These are phyloP conservation scores for Coemansia sp. DNA, from an alignment of 192 early-diverging fungal genomes.

Conservation along the genomic window DNA sequence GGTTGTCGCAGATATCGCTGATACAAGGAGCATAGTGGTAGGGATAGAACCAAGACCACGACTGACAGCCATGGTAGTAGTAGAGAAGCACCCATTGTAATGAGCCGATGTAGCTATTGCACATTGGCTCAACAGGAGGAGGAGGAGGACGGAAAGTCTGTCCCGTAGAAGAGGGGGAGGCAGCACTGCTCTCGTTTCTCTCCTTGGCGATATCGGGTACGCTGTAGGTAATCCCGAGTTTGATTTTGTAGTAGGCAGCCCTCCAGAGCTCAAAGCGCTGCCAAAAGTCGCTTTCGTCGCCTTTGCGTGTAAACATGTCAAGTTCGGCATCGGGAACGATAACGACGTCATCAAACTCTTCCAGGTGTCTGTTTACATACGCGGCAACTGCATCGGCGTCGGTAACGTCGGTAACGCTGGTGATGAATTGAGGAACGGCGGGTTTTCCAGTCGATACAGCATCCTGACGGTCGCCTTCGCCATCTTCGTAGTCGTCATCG, in stretches of 20 bases:
- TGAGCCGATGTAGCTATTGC: conserved; percentile 84
- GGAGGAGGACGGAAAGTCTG: conserved; percentile 40
- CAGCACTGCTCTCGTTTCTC: neutral
- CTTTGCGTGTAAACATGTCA: conserved; percentile 51
- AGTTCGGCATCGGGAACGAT: conserved; percentile 43
- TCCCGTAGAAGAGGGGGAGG: neutral
- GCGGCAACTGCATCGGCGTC: conserved; percentile 22
- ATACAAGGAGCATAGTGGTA: conserved; percentile 97
- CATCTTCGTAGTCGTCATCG: conserved; percentile 28
- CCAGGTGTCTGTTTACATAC: conserved; percentile 41
- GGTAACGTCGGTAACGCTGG: conserved; percentile 26
- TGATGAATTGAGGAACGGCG: conserved; percentile 58
- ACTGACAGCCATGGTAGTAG: conserved; percentile 93
- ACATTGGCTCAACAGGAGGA: conserved; percentile 56
- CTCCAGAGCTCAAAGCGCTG: conserved; percentile 78
- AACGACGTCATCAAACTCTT: conserved; percentile 35
- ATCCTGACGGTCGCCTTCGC: conserved; percentile 46
- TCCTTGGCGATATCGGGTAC: conserved; percentile 25
- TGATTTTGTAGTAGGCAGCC: conserved; percentile 75
- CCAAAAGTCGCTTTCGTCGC: conserved; percentile 58
- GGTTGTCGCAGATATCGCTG: conserved; percentile 66
- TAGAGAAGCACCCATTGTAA: conserved; percentile 97
- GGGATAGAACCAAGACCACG: conserved; percentile 99
- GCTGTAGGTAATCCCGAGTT: conserved; percentile 57
- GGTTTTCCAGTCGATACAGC: conserved; percentile 47